Evolutionary conservation across 2,329 filamentous ascomycete species (phyloP).

Genomic region (Neonectria hederae): DNA sequence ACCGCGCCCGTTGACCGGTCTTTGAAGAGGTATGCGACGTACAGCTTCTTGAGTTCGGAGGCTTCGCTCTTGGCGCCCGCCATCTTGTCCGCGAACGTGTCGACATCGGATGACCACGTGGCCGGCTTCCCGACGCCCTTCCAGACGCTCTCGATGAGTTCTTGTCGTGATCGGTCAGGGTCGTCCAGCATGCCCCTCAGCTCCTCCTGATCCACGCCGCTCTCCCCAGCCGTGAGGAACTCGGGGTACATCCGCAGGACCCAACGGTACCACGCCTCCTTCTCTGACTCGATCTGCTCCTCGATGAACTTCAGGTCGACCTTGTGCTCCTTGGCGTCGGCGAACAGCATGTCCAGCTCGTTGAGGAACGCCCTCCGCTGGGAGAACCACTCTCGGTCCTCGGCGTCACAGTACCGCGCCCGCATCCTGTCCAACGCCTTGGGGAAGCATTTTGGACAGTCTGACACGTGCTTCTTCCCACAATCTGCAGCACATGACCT

Average conservation of each 20-base stretch:
- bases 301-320: constrained; percentile 58
- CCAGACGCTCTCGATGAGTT: constrained; percentile 50
- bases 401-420: constrained; percentile 47
- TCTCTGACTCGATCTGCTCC: constrained; percentile 60
- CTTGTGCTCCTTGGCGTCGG: constrained; percentile 56
- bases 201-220: constrained; percentile 44
- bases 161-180: constrained; percentile 49
- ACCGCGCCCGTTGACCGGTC: constrained; percentile 46
- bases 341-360: constrained; percentile 60
- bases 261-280: constrained; percentile 63
- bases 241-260: constrained; percentile 52
- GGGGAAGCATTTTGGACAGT: constrained; percentile 60
- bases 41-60: constrained; percentile 50
- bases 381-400: constrained; percentile 61
- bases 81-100: constrained; percentile 48
- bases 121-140: constrained; percentile 48
- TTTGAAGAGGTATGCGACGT: constrained; percentile 55
- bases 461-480: constrained; percentile 52
- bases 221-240: constrained; percentile 48
- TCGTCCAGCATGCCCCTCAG: constrained; percentile 50
- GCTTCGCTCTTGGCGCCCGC: constrained; percentile 44
- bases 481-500: constrained; percentile 55
- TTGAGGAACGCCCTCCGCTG: constrained; percentile 58
- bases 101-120: constrained; percentile 46
- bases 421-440: constrained; percentile 58